phyloP scores from a whole-genome alignment of 129 eudicot genomes.

The Saposhnikovia divaricata region DNA sequence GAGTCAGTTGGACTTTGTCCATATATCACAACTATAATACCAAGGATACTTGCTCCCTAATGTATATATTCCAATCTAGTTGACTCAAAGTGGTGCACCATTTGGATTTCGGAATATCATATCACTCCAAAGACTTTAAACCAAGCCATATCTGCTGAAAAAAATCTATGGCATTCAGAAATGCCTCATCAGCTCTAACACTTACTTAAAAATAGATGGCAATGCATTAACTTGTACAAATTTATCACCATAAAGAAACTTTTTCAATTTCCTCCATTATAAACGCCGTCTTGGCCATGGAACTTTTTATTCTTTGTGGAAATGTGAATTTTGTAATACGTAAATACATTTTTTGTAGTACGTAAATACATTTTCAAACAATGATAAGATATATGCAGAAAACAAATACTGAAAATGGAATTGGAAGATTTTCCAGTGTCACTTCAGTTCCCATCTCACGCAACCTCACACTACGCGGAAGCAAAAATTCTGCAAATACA shows the following conservation, averaged over 20 bases:
- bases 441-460: slow-evolving; percentile 30
- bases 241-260: background rate
- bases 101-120: no score
- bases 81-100: no score
- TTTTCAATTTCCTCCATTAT: background rate
- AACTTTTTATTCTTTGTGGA: background rate
- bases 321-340: background rate
- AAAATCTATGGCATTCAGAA: background rate
- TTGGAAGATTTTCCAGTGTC: background rate
- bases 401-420: background rate
- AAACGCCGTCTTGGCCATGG: background rate
- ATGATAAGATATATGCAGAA: background rate
- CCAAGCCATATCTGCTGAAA: background rate
- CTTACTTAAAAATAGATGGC: background rate
- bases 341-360: no score
- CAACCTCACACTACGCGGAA: slow-evolving; percentile 76
- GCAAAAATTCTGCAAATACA: slow-evolving; percentile 82
- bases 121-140: no score
- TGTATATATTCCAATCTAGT: no score
- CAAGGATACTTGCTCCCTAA: no score
- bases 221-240: background rate
- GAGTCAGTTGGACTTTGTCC: no score
- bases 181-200: background rate
- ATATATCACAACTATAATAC: no score
- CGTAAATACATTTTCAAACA: background rate